These are phyloP conservation scores for Diaporthe citrichinensis DNA, from an alignment of 2,329 filamentous ascomycete genomes.

Conservation along the genomic window DNA sequence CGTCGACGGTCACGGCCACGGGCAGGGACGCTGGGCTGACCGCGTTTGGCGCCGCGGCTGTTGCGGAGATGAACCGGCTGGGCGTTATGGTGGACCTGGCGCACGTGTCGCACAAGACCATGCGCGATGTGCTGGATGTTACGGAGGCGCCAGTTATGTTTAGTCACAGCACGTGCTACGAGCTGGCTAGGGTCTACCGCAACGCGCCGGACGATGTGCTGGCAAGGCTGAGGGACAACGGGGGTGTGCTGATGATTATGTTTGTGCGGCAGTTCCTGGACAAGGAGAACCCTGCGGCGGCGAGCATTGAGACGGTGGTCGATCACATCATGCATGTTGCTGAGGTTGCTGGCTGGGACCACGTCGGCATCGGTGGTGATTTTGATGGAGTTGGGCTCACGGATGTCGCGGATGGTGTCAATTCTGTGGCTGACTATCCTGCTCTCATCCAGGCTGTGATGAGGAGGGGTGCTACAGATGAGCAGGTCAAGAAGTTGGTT, in stretches of 20 bases:
- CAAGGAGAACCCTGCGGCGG: conserved; percentile 63
- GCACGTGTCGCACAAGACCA: conserved; percentile 42
- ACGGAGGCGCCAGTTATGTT: conserved; percentile 44
- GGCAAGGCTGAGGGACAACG: conserved; percentile 32
- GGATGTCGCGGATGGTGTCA: conserved; percentile 67
- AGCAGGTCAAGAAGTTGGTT: conserved; percentile 69
- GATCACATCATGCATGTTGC: conserved; percentile 76
- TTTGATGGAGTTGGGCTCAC: conserved; percentile 67
- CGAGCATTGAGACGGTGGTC: conserved; percentile 71
- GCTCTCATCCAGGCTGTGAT: conserved; percentile 71
- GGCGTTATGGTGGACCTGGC: conserved; percentile 47
- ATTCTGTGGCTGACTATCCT: conserved; percentile 76
- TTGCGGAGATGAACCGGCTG: conserved; percentile 51
- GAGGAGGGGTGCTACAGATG: conserved; percentile 68
- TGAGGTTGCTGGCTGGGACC: conserved; percentile 72
- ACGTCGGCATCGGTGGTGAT: conserved; percentile 77
- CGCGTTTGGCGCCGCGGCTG: conserved; percentile 43
- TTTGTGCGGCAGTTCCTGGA: conserved; percentile 45
- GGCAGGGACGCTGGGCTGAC: conserved; percentile 42
- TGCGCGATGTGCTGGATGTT: conserved; percentile 41
- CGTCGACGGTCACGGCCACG: conserved; percentile 20
- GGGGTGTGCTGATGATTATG: conserved; percentile 40
- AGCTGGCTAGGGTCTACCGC: conserved; percentile 45
- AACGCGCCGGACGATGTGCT: conserved; percentile 51
- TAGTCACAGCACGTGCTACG: conserved; percentile 40